Conservation (phyloP, 768 basidiomycete genomes). For the Udeniomyces megalosporus region DNA sequence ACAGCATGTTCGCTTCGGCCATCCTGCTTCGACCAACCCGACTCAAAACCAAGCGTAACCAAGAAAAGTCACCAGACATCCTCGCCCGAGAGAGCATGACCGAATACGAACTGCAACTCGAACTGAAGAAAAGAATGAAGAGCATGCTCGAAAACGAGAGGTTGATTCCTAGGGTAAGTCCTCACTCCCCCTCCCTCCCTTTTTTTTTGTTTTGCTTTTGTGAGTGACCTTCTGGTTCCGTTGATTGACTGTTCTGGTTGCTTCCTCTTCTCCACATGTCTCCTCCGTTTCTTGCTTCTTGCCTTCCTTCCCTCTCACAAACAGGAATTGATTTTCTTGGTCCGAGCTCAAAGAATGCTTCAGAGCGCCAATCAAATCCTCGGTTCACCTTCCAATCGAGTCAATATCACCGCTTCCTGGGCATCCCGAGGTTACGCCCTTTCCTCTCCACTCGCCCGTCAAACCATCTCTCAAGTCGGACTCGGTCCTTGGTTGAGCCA, state of each 20-base stretch:
- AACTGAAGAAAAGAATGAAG: constrained; percentile 29
- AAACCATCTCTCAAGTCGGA: constrained; percentile 27
- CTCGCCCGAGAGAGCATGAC: constrained; percentile 18
- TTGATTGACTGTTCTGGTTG: too few relatives aligned
- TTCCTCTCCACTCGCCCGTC: constrained; percentile 37
- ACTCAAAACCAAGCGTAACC: constrained; percentile 16
- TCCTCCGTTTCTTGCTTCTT: too few relatives aligned
- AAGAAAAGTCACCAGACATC: constrained; percentile 15
- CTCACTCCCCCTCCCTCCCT: not conserved
- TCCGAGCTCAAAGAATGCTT: constrained; percentile 33
- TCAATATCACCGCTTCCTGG: constrained; percentile 59
- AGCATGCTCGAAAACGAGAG: constrained; percentile 32
- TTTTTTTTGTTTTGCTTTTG: not conserved
- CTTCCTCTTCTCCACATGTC: too few relatives aligned
- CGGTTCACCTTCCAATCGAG: constrained; percentile 72
- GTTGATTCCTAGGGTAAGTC: constrained; percentile 16
- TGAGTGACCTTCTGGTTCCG: too few relatives aligned
- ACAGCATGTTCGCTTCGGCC: constrained; percentile 29
- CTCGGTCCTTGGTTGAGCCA: constrained; percentile 27
- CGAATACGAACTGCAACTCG: constrained; percentile 30
- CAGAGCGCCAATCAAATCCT: constrained; percentile 44
- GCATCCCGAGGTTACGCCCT: constrained; percentile 35
- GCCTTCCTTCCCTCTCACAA: not conserved
- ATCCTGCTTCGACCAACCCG: constrained; percentile 31
- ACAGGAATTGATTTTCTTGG: constrained; percentile 23